Conservation (phyloP, 768 basidiomycete species). For the Royoungia palumana region DNA sequence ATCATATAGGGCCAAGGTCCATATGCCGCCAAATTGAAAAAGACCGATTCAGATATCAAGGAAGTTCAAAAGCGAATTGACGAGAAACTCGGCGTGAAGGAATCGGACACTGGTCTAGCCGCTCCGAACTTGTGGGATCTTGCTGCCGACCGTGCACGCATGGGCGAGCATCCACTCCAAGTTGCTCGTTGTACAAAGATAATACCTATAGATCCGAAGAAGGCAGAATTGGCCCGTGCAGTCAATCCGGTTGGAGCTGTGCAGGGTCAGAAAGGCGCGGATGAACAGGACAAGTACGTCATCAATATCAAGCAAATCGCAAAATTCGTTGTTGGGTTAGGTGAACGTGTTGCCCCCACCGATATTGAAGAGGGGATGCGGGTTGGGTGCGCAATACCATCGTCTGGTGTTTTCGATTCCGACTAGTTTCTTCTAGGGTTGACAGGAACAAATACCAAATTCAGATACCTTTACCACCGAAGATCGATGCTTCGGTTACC, state of each 20-base stretch:
- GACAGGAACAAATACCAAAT: slow-evolving; percentile 98
- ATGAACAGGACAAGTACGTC: slow-evolving; percentile 99
- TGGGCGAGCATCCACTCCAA: slow-evolving; percentile 91
- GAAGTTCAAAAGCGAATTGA: slow-evolving; percentile 97
- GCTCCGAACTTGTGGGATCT: slow-evolving; percentile 98
- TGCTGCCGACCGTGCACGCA: slow-evolving; percentile 85
- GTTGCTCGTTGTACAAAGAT: slow-evolving; percentile 99
- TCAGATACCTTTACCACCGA: slow-evolving; percentile 96
- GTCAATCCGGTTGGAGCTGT: slow-evolving; percentile 74
- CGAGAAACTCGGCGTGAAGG: slow-evolving; percentile 97
- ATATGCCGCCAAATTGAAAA: slow-evolving; percentile 85
- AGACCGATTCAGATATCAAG: slow-evolving; percentile 88
- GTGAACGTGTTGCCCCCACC: slow-evolving; percentile 93
- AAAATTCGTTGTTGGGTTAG: slow-evolving; percentile 97
- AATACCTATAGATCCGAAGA: slow-evolving; percentile 74
- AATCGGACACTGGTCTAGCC: slow-evolving; percentile 96
- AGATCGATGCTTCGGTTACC: slow-evolving; percentile 98
- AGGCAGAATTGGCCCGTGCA: slow-evolving; percentile 73
- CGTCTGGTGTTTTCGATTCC: background rate
- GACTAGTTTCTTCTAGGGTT: slow-evolving; percentile 50
- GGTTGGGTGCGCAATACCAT: slow-evolving; percentile 72
- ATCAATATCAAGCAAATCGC: slow-evolving; percentile 99
- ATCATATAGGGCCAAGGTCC: slow-evolving; percentile 89
- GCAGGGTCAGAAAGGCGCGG: slow-evolving; percentile 93
- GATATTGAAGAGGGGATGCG: slow-evolving; percentile 99